phyloP scores from a whole-genome alignment of 129 eudicot species.

The Lonicera japonica region DNA sequence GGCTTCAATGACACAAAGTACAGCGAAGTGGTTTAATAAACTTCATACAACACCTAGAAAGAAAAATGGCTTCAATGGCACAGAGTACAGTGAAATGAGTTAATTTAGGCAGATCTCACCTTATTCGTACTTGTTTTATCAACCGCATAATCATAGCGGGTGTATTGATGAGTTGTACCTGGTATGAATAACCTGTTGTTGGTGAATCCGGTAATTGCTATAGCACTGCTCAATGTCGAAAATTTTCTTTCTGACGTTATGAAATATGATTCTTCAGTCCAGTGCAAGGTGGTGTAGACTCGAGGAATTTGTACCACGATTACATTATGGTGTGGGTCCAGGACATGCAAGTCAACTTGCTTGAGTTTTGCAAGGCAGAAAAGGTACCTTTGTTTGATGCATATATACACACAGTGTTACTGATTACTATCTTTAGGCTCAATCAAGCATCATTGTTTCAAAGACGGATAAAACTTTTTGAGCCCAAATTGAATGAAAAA shows the following conservation, averaged over 20 bases:
- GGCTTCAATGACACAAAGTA: too few species aligned
- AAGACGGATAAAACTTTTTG: neutral
- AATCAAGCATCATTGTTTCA: neutral
- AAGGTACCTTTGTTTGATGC: slow-evolving; percentile 33
- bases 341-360: slow-evolving; percentile 76
- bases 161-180: too few species aligned
- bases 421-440: neutral
- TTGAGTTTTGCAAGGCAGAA: slow-evolving; percentile 86
- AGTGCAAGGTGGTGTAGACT: slow-evolving; percentile 68
- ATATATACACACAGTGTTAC: slow-evolving; percentile 1
- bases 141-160: too few species aligned
- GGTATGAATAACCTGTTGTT: too few species aligned
- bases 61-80: too few species aligned
- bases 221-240: too few species aligned
- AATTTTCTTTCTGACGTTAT: neutral
- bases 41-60: too few species aligned
- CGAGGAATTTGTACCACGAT: slow-evolving; percentile 60
- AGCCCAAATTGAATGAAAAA: neutral
- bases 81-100: too few species aligned
- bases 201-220: too few species aligned
- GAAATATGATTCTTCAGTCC: slow-evolving; percentile 50
- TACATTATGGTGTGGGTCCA: slow-evolving; percentile 91
- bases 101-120: too few species aligned
- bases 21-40: too few species aligned
- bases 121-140: too few species aligned